These are phyloP conservation scores for Xylogone sp. DNA, from an alignment of 2,329 filamentous ascomycete species.

Conservation along the genomic window DNA sequence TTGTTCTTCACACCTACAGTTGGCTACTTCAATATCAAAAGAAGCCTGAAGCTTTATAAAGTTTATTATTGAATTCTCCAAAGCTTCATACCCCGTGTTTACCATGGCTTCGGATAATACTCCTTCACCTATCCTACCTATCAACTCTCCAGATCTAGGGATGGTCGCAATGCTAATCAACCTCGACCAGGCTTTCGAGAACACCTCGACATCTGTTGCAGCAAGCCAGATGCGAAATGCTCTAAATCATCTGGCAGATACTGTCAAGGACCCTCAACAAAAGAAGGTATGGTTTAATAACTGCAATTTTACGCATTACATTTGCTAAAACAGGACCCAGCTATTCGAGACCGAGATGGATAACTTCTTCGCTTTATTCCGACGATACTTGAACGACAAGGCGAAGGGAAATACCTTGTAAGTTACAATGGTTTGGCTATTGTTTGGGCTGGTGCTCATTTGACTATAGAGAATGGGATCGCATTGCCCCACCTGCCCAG, in stretches of 20 bases:
- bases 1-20: neutral
- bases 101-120: no score
- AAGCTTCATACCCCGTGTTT: no score
- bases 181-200: conserved; percentile 84
- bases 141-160: no score
- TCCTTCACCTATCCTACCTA: no score
- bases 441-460: conserved; percentile 4
- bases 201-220: conserved; percentile 96
- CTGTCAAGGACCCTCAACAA: conserved; percentile 74
- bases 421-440: conserved; percentile 25
- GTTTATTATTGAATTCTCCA: no score
- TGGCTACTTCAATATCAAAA: no score
- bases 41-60: no score
- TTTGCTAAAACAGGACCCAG: conserved; percentile 38
- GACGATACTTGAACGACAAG: conserved; percentile 97
- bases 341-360: conserved; percentile 99
- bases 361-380: conserved; percentile 99
- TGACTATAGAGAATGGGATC: conserved; percentile 78
- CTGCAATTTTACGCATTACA: neutral
- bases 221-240: conserved; percentile 99
- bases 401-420: conserved; percentile 92
- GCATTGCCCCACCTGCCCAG: conserved; percentile 88
- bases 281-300: conserved; percentile 65
- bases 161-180: conserved; percentile 29
- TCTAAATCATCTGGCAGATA: conserved; percentile 87